Evolutionary conservation across 257 asterid genomes (phyloP).

Genomic region (Voacanga thouarsii): DNA sequence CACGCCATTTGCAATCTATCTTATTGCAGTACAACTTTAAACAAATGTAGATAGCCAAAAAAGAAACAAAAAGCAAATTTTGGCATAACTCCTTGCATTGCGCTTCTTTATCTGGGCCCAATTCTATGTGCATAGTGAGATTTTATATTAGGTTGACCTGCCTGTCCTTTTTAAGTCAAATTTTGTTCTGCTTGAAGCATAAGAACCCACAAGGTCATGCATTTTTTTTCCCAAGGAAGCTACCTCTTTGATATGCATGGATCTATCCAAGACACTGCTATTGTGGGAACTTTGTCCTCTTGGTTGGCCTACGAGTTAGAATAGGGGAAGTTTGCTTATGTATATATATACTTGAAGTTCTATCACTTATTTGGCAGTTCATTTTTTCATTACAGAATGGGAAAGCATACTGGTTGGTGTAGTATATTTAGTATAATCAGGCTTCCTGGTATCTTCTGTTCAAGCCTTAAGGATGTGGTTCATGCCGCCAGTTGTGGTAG

Average conservation of each 20-base stretch:
- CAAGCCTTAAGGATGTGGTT: background rate
- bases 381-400: background rate
- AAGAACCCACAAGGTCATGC: no score
- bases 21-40: background rate
- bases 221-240: no score
- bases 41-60: background rate
- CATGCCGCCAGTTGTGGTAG: background rate
- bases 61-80: background rate
- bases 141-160: background rate
- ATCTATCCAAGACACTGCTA: background rate
- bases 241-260: background rate
- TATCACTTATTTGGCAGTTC: background rate
- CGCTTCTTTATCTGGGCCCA: background rate
- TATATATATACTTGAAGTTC: background rate
- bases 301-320: background rate
- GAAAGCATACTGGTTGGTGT: background rate
- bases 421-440: background rate
- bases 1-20: background rate
- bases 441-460: background rate
- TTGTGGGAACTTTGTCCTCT: background rate
- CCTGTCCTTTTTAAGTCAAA: background rate
- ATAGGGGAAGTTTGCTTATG: background rate
- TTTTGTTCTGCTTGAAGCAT: background rate
- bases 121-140: background rate
- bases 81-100: background rate